These are phyloP conservation scores for Neostapfia colusana DNA, from an alignment of 176 grass and related monocot species.

Conservation along the genomic window DNA sequence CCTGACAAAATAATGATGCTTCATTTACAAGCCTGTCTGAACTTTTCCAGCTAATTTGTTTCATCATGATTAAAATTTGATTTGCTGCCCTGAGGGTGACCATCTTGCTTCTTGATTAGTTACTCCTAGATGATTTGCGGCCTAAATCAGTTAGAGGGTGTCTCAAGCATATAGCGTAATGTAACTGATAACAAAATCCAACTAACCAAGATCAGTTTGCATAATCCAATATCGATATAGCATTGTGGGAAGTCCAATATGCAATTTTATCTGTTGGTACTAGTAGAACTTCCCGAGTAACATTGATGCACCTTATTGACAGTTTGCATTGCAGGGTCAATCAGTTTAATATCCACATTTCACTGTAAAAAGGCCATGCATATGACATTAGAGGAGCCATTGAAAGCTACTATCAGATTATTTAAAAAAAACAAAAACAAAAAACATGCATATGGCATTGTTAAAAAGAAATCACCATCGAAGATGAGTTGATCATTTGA, in stretches of 20 bases:
- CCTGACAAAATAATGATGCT: slow-evolving; percentile 15
- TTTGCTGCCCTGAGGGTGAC: background rate
- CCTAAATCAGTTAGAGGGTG: background rate
- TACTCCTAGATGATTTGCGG: slow-evolving; percentile 17
- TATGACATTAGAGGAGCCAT: background rate
- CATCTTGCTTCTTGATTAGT: background rate
- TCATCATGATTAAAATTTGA: background rate
- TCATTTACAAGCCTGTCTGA: slow-evolving; percentile 4
- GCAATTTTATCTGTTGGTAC: background rate
- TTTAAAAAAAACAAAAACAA: background rate
- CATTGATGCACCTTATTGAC: background rate
- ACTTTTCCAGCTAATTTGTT: slow-evolving; percentile 9
- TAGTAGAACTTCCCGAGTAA: background rate
- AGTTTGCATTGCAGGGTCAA: background rate
- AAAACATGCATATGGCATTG: background rate
- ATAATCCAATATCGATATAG: background rate
- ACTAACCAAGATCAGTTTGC: background rate
- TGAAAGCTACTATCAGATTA: background rate
- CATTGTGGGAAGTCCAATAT: slow-evolving; percentile 4
- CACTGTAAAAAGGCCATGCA: background rate
- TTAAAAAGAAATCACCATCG: background rate
- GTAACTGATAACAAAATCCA: background rate
- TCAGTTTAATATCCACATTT: background rate
- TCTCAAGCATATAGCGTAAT: background rate
- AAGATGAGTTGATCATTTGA: background rate